phyloP scores from a whole-genome alignment of 495 filamentous ascomycete species.

The Xylaria telfairii region DNA sequence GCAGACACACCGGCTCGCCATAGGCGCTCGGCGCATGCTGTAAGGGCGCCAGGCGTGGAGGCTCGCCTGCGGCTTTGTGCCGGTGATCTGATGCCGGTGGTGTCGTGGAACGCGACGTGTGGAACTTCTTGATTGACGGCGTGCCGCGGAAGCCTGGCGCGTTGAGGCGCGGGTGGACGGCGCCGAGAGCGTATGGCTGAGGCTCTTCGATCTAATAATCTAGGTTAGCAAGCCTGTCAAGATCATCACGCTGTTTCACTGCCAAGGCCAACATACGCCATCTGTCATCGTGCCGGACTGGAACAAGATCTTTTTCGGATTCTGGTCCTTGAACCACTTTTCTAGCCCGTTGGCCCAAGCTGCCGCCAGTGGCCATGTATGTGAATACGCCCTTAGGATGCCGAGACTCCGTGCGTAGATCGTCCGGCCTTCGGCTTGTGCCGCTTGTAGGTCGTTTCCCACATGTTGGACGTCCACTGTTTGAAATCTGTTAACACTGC shows the following conservation, averaged over 20 bases:
- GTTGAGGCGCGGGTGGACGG: conserved; percentile 36
- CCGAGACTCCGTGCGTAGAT: conserved; percentile 48
- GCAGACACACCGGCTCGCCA: conserved; percentile 36
- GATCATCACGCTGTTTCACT: background rate
- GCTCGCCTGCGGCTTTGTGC: conserved; percentile 24
- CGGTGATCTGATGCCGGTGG: conserved; percentile 2
- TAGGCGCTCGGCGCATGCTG: conserved; percentile 31
- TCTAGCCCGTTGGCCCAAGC: conserved; percentile 53
- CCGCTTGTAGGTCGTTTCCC: conserved; percentile 35
- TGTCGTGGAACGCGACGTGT: conserved; percentile 20
- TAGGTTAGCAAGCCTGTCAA: background rate
- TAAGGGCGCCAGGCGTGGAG: conserved; percentile 35
- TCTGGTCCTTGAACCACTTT: conserved; percentile 47
- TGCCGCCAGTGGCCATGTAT: conserved; percentile 53
- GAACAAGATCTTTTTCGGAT: conserved; percentile 38
- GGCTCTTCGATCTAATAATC: conserved; percentile 32
- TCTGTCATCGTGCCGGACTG: conserved; percentile 54
- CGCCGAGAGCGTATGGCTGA: conserved; percentile 39
- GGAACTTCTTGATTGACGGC: conserved; percentile 27
- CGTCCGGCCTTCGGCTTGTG: conserved; percentile 41
- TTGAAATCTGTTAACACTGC: background rate
- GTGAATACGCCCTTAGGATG: conserved; percentile 49
- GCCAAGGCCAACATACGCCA: conserved; percentile 41
- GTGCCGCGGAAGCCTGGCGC: conserved; percentile 30
- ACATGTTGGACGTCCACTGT: conserved; percentile 46